A percentile compares a stretch with the other conserved stretches of the same genome.
phyloP scores from a whole-genome alignment of 2,329 filamentous ascomycete species.

The Aquanectria penicillioides region DNA sequence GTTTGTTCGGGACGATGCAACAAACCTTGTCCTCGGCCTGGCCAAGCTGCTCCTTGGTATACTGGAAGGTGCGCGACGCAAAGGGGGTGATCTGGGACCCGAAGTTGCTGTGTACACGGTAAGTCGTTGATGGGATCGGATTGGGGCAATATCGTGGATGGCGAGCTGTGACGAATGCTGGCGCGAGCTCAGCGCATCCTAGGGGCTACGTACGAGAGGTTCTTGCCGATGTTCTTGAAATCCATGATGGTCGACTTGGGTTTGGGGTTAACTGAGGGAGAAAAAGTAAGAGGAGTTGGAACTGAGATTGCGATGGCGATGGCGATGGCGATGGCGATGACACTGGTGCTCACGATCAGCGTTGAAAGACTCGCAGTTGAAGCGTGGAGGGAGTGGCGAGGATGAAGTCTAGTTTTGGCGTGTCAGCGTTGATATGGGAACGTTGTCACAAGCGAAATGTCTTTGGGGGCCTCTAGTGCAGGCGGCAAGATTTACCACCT shows the following conservation, averaged over 20 bases:
- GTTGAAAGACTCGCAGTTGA: conserved; percentile 19
- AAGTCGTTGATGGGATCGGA: conserved; percentile 29
- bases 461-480: conserved; percentile 14
- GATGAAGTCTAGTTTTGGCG: conserved; percentile 37
- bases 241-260: conserved; percentile 56
- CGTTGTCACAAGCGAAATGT: conserved; percentile 46
- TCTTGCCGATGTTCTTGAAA: conserved; percentile 68
- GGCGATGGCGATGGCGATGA: conserved; percentile 17
- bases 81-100: conserved; percentile 92
- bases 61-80: conserved; percentile 93
- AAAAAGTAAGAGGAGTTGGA: not conserved
- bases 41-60: conserved; percentile 96
- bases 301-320: conserved; percentile 3
- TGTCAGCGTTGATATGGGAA: conserved; percentile 40
- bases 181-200: conserved; percentile 28
- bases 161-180: conserved; percentile 16
- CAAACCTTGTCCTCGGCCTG: conserved; percentile 91
- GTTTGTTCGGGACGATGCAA: conserved; percentile 15
- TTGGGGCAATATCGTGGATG: conserved; percentile 23
- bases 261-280: conserved; percentile 12
- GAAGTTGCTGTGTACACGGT: conserved; percentile 56
- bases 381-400: conserved; percentile 23
- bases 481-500: conserved; percentile 19
- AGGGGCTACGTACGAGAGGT: conserved; percentile 58
- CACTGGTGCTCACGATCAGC: conserved; percentile 17